Conservation (phyloP, 164 flowering plant genomes). For the Cinnamomum chago region DNA sequence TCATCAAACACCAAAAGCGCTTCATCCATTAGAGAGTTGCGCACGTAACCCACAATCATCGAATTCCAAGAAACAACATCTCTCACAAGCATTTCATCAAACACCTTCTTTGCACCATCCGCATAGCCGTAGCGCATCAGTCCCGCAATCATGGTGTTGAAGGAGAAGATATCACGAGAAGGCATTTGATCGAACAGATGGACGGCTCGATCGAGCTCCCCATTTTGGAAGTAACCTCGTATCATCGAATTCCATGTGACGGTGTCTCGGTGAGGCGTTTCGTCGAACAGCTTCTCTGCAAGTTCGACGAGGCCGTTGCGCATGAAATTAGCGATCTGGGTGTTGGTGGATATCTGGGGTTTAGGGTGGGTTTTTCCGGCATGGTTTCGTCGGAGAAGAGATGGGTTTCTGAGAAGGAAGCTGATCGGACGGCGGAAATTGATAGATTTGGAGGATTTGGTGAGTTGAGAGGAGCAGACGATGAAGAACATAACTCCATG, state of each 20-base stretch:
- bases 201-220: constrained; percentile 29
- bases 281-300: constrained; percentile 53
- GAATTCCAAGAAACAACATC: constrained; percentile 69
- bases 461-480: constrained; percentile 9
- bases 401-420: background rate
- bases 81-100: constrained; percentile 37
- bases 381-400: constrained; percentile 7
- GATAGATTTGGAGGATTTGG: constrained; percentile 7
- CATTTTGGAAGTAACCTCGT: constrained; percentile 53
- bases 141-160: constrained; percentile 56
- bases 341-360: constrained; percentile 35
- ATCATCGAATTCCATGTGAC: constrained; percentile 63
- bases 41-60: constrained; percentile 51
- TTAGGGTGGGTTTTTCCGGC: constrained; percentile 6
- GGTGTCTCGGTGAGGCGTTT: constrained; percentile 43
- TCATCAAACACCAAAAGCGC: constrained; percentile 38
- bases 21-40: constrained; percentile 37
- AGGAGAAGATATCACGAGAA: constrained; percentile 47
- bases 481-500: constrained; percentile 16
- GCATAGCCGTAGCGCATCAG: constrained; percentile 41
- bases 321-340: constrained; percentile 40
- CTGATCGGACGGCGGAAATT: constrained; percentile 2
- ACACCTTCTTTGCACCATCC: constrained; percentile 34
- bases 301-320: constrained; percentile 37
- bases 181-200: constrained; percentile 43